Evolutionary conservation across 1,284 basidiomycete species (phyloP), one percentile per base, ranked within the genome.

Genomic region (Ceratobasidium sp.): DNA sequence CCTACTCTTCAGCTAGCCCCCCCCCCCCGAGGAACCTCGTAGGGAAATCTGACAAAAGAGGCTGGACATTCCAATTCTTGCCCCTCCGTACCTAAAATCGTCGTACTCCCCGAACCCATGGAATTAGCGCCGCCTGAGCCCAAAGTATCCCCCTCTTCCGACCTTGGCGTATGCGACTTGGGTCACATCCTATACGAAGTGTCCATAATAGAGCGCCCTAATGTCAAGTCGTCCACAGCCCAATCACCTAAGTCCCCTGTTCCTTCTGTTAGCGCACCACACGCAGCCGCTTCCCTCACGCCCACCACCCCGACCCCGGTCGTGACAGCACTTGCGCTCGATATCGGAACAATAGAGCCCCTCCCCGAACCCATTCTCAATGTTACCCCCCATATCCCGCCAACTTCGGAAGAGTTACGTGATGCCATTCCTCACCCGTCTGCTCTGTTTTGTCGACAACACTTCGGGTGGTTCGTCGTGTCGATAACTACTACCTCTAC

Each of bases 361-460:
- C 29, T 44, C 14, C 9, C 45, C 24, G 69, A 72, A 29, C 44
- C 74, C 41, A 24, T 24, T 5, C 48, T 31, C 5, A n/a, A 33
- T 14, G 15, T 31, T 17, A 19, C 27, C 17, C 62, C 81, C 4
- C 78, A 81, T 2, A 77, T 82, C 22, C 83, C 83, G 11, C 89
- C 89, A 0, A 83, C 85, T 8, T 82, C 85, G 57, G 87, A 89
- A 41, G 91, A 93, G 78, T 84, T 91, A 2, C 87, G 86, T 7
- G 88, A 86, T 17, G 87, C 92, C 24, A 85, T 92, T 47, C 93
- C 93, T 11, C 92, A 94, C 80, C 90, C 93, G 1, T 88, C 92
- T 77, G 91, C 91, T 17, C 92, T 92, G 79, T 94, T 91, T 79
- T 94, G 93, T 80, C 87, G 89, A 27, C 89, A 88, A 79, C 90